Base-by-base conservation (phyloP, 2,329 filamentous ascomycete species). In the Fusarium robinianum region DNA sequence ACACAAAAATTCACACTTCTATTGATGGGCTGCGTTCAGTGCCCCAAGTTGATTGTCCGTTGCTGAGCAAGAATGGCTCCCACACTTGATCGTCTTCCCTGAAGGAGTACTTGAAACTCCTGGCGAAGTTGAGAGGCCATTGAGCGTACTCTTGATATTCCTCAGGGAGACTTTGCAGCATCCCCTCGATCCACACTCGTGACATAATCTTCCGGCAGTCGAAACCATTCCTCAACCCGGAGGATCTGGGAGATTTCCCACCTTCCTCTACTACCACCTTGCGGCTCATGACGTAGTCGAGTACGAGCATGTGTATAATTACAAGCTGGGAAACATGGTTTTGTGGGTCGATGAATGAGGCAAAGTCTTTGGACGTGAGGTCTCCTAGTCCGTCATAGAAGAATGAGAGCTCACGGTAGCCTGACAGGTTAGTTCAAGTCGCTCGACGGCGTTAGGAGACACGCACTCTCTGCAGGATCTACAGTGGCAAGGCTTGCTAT, bases 131-230 rank as follows among this genome's bases (percentile, higher is more conserved):
- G 17, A 63, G 27, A 8, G 63, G 63, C 64, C 68, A 71, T 8
- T 62, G 44, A 1, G 70, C 57, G 40, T 72, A 68, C 10, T 49
- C 32, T 1, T 51, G 56, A 38, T 70, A 67, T 22, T 65, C 46
- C 2, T 23, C 42, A 7, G 63, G 66, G 23, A 70, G 57, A 1
- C 62, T 55, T 5, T 58, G 51, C 7, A 66, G 62, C 8, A 74
- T 67, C 18, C 57, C 49, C 26, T 68, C 62, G 0, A 64, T 60
- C 72, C 74, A 76, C 9, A 68, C 57, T 25, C 69, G 58, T 4
- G 64, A 66, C 46, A 65, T 63, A 15, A 48, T 51, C 16, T 61
- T 61, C 25, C 60, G 49, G 12, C 46, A 53, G 12, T 58, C 47
- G 9, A 51, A 48, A 0, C 58, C 55, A 19, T 55, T 53, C 7